Conservation (phyloP, 768 basidiomycete genomes). For the Aureoboletus auriporus region DNA sequence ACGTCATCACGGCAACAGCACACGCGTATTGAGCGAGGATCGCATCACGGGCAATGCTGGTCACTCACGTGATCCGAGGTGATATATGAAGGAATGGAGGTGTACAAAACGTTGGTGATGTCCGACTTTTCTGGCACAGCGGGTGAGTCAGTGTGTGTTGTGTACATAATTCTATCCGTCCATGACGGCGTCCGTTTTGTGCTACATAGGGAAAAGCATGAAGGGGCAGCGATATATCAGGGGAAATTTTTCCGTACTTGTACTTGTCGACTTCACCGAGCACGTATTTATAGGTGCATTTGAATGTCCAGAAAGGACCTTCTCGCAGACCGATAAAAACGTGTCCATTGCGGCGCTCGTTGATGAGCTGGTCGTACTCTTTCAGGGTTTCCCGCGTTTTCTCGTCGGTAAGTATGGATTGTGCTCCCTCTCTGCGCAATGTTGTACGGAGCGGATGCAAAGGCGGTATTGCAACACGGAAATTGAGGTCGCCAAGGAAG, state of each 20-base stretch:
- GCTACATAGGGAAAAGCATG: conserved; percentile 32
- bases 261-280: conserved; percentile 82
- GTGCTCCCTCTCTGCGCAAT: conserved; percentile 34
- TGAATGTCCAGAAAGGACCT: conserved; percentile 86
- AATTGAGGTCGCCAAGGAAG: conserved; percentile 92
- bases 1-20: neutral
- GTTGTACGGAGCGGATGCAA: conserved; percentile 43
- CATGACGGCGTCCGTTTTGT: conserved; percentile 77
- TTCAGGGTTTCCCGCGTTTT: conserved; percentile 55
- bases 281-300: conserved; percentile 86
- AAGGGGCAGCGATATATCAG: neutral
- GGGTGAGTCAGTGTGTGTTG: conserved; percentile 66
- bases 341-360: conserved; percentile 59
- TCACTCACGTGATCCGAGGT: conserved; percentile 82
- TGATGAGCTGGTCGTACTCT: conserved; percentile 68
- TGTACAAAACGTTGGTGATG: conserved; percentile 69
- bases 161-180: conserved; percentile 90
- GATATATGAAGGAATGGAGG: conserved; percentile 76
- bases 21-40: neutral
- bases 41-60: neutral
- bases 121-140: conserved; percentile 45
- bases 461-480: conserved; percentile 67
- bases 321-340: conserved; percentile 75
- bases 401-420: conserved; percentile 44
- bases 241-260: conserved; percentile 45